A percentile compares a stretch with the other conserved stretches of the same genome.
Evolutionary conservation across 148 eudicot species (phyloP).

Genomic region (Dysphania ambrosioides): DNA sequence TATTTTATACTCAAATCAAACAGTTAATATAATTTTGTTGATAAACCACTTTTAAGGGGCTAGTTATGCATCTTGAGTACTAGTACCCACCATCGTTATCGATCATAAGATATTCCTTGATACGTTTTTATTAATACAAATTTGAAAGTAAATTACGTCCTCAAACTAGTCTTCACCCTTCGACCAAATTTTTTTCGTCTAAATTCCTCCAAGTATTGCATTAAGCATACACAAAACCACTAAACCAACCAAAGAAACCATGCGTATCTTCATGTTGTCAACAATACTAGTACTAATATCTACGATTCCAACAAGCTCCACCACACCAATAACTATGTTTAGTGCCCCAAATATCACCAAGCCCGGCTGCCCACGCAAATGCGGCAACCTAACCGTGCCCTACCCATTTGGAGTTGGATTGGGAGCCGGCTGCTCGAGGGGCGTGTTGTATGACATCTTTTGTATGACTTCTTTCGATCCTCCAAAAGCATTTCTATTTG

Average conservation of each 20-base stretch:
- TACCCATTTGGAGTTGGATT: conserved; percentile 52
- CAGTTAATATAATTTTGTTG: no score
- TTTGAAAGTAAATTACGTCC: no score
- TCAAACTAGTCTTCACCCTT: no score
- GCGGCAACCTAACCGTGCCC: conserved; percentile 47
- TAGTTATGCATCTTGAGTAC: no score
- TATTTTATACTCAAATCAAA: no score
- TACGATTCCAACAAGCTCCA: neutral
- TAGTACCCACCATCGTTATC: no score
- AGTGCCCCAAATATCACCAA: conserved; percentile 22
- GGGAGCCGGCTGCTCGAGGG: conserved; percentile 31
- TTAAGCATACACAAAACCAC: no score
- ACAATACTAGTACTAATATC: neutral
- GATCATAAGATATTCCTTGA: no score
- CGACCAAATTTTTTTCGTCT: no score
- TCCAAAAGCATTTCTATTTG: conserved; percentile 32
- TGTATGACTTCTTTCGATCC: conserved; percentile 36
- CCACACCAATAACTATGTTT: neutral
- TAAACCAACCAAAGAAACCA: neutral
- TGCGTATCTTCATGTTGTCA: neutral
- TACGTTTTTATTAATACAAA: no score
- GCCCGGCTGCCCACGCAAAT: conserved; percentile 43
- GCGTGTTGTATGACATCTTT: conserved; percentile 22
- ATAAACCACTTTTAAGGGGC: no score
- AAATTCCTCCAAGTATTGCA: no score